A percentile compares a stretch with the other conserved stretches of the same genome.
Conservation (phyloP, 176 grass and related monocot species). For the Saccharum officinarum region DNA sequence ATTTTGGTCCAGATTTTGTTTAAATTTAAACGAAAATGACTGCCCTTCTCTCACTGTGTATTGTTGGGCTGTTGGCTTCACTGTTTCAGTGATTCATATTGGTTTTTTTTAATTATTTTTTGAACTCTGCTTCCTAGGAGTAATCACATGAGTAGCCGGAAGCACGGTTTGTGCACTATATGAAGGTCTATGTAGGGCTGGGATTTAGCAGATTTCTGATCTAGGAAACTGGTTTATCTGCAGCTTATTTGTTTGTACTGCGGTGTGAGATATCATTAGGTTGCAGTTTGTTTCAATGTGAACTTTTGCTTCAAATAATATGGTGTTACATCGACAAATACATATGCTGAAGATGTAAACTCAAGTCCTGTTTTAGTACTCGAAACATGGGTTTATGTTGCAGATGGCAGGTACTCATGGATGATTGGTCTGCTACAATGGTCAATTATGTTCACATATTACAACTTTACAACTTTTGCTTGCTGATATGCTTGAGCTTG, state of each 20-base stretch:
- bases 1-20: not conserved
- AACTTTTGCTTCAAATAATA: not conserved
- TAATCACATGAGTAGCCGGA: not conserved
- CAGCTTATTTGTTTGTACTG: not conserved
- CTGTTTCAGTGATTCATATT: not conserved
- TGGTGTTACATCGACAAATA: not conserved
- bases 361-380: not conserved
- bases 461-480: not conserved
- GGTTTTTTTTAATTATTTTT: not conserved
- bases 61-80: not conserved
- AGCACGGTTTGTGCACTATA: not conserved
- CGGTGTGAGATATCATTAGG: not conserved
- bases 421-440: not conserved
- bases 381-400: not conserved
- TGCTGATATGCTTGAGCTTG: not conserved
- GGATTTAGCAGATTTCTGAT: not conserved
- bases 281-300: not conserved
- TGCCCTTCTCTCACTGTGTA: not conserved
- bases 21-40: not conserved
- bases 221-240: not conserved
- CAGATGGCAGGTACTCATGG: not conserved
- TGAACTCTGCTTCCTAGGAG: not conserved
- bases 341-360: not conserved
- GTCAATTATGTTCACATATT: not conserved
- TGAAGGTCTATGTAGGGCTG: not conserved